Evolutionary conservation across 2,329 filamentous ascomycete species (phyloP).

Genomic region (Furcasterigmium furcatum): DNA sequence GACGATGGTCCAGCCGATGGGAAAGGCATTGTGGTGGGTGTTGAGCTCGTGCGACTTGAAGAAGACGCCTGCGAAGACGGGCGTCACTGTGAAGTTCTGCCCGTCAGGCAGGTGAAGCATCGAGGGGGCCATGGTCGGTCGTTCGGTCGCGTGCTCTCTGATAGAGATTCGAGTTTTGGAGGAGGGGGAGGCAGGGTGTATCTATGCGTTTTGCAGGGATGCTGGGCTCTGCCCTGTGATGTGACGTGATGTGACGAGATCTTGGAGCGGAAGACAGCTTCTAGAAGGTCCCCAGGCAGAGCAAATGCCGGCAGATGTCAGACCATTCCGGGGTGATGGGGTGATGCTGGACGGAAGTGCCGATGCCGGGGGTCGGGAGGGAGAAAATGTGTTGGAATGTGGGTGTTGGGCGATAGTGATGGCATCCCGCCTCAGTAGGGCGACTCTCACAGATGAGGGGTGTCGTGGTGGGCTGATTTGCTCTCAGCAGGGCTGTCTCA

Average conservation of each 20-base stretch:
- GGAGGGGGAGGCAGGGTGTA: no score
- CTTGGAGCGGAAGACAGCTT: no score
- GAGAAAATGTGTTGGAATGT: no score
- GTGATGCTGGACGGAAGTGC: no score
- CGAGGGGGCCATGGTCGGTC: conserved; percentile 25
- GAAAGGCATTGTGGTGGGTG: conserved; percentile 67
- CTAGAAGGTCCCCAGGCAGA: not conserved
- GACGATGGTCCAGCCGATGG: conserved; percentile 86
- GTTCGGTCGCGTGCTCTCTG: not conserved
- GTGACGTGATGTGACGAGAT: no score
- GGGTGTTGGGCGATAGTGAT: no score
- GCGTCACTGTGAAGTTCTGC: conserved; percentile 74
- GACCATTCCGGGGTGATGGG: not conserved
- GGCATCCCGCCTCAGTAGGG: no score
- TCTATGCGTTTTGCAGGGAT: no score
- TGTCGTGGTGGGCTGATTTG: not conserved
- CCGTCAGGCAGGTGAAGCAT: conserved; percentile 80
- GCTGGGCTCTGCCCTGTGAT: no score
- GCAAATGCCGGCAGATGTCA: not conserved
- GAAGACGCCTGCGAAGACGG: conserved; percentile 86
- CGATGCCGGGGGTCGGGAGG: no score
- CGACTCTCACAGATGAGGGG: not conserved
- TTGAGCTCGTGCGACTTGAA: conserved; percentile 82
- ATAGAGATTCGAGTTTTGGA: no score
- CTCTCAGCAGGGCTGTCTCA: no score